Evolutionary conservation across 2,329 filamentous ascomycete genomes (phyloP).

Genomic region (Dothidotthia symphoricarpi): DNA sequence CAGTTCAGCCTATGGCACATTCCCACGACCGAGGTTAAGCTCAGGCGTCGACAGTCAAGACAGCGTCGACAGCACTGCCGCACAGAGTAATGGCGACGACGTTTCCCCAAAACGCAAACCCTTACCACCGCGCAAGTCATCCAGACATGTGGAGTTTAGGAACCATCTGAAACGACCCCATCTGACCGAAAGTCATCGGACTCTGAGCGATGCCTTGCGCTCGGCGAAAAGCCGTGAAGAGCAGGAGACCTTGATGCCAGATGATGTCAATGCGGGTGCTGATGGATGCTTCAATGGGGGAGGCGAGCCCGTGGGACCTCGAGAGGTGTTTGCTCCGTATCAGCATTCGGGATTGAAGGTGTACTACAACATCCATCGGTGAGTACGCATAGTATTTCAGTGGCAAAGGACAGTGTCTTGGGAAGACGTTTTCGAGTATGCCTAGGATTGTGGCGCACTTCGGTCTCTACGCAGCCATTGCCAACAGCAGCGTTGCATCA

Average conservation of each 20-base stretch:
- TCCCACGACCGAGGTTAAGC: constrained; percentile 18
- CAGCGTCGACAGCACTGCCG: constrained; percentile 21
- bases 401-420: too few species aligned
- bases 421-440: too few species aligned
- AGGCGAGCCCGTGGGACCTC: constrained; percentile 32
- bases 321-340: constrained; percentile 49
- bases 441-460: too few species aligned
- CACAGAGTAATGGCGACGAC: constrained; percentile 19
- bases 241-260: constrained; percentile 49
- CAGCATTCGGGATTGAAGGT: constrained; percentile 65
- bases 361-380: constrained; percentile 74
- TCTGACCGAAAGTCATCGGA: constrained; percentile 32
- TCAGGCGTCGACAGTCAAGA: constrained; percentile 14
- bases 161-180: constrained; percentile 37
- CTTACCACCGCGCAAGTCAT: constrained; percentile 16
- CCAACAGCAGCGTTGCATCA: too few species aligned
- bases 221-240: constrained; percentile 48
- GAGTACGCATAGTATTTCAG: too few species aligned
- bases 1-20: constrained; percentile 27
- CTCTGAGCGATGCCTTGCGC: constrained; percentile 39
- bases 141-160: constrained; percentile 34
- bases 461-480: too few species aligned
- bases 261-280: constrained; percentile 47
- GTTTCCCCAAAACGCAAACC: constrained; percentile 23
- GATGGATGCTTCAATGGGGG: constrained; percentile 47